phyloP scores from a whole-genome alignment of 371 early-diverging fungal species.

The Phascolomyces articulosus region DNA sequence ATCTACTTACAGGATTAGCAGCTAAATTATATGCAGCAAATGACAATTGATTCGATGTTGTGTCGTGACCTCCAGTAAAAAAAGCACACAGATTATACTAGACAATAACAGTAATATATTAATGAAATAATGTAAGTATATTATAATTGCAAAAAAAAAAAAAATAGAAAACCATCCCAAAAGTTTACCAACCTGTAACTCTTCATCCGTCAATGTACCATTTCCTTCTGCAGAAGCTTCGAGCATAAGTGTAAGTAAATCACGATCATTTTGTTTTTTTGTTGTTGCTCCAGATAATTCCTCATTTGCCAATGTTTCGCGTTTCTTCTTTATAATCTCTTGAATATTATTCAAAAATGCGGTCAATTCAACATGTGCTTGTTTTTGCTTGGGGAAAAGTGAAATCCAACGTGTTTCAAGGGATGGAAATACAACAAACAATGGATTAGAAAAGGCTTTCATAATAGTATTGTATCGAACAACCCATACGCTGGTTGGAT shows the following conservation, averaged over 20 bases:
- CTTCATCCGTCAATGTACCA: constrained; percentile 27
- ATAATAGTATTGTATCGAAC: constrained; percentile 14
- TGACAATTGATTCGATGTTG: too few species aligned
- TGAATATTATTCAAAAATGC: constrained; percentile 31
- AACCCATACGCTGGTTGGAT: constrained; percentile 14
- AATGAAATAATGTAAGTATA: too few species aligned
- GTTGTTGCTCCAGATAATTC: neutral
- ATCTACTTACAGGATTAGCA: too few species aligned
- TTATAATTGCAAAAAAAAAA: neutral
- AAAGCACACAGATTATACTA: too few species aligned
- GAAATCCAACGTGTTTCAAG: constrained; percentile 29
- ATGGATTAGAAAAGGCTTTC: constrained; percentile 23
- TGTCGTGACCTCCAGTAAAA: too few species aligned
- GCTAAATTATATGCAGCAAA: too few species aligned
- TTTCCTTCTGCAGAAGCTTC: constrained; percentile 25
- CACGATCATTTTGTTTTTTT: constrained; percentile 43
- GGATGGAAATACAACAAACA: constrained; percentile 47
- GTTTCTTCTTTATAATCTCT: constrained; percentile 35
- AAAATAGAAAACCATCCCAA: constrained; percentile 3
- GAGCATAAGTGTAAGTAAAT: constrained; percentile 53
- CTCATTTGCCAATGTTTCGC: constrained; percentile 20
- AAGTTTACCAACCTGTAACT: constrained; percentile 24
- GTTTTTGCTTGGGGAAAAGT: constrained; percentile 31
- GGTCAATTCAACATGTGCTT: constrained; percentile 24
- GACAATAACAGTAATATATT: too few species aligned